Evolutionary conservation across 2,329 filamentous ascomycete genomes (phyloP), one percentile per base, ranked within the genome.

Genomic region (Colletotrichum truncatum): DNA sequence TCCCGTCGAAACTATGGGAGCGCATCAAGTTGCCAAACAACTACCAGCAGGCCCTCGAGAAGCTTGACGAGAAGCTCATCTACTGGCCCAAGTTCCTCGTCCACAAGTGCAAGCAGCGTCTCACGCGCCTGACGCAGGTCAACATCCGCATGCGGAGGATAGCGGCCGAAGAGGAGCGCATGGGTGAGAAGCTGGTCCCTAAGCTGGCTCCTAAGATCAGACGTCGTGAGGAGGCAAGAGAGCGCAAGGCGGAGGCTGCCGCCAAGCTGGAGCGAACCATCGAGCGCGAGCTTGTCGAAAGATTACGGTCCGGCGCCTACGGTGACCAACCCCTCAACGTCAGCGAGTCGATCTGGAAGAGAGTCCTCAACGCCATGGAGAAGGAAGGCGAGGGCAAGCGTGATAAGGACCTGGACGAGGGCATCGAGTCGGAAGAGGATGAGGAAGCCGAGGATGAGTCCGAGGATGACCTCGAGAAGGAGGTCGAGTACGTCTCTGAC

Each of bases 191-290:
- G 73, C 81, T 97, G 45, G 94, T 98, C 23, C 91, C 93, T 32
- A 94, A 93, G 79, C 81, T 98, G 74, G 95, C 96, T 61, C 94
- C 95, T 57, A 99, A 99, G 86, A 88, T 99, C 60, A 85, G 87
- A 70, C 86, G 90, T 72, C 85, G 93, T 70, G 93, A 96, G 77
- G 87, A 87, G 70, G 91, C 91, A 3, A 85, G 93, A 73, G 91
- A 93, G 80, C 84, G 91, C 70, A 93, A 92, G 80, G 91, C 91
- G 10, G 89, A 93, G 78, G 89, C 89, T 18, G 93, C 93, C 7
- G 96, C 96, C 21, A 98, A 98, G 87, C 89, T 99, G 67, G 96
- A 99, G 85, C 86, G 93, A 70, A 94, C 94, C 7, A 98, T 99
- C 78, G 96, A 99, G 85, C 86, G 96, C 59, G 95, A 98, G 80